These are phyloP conservation scores for Albugo candida DNA, from an alignment of 352 stramenopile genomes.

Conservation along the genomic window DNA sequence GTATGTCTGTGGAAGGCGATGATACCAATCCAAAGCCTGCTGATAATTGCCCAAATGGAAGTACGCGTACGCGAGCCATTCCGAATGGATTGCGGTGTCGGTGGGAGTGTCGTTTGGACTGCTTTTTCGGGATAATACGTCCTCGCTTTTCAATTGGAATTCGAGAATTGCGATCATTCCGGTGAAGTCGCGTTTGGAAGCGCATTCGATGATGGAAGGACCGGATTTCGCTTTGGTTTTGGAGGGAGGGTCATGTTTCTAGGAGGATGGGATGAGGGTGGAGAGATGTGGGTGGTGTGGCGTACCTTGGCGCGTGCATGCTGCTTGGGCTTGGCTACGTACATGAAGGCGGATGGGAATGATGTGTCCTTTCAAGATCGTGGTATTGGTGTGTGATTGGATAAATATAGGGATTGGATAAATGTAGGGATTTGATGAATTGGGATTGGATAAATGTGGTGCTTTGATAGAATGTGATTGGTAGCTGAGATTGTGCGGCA, in stretches of 20 bases:
- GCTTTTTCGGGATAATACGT: conserved; percentile 14
- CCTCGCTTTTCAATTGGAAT: conserved; percentile 84
- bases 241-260: too few species aligned
- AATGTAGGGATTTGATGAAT: too few species aligned
- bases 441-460: too few species aligned
- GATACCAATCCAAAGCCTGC: conserved; percentile 80
- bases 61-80: conserved; percentile 91
- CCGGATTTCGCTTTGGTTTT: conserved; percentile 56
- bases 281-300: too few species aligned
- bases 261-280: too few species aligned
- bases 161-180: conserved; percentile 87
- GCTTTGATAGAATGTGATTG: too few species aligned
- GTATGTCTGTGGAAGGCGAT: conserved; percentile 20
- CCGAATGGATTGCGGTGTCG: conserved; percentile 50
- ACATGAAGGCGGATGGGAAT: conserved; percentile 15
- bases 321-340: conserved; percentile 66
- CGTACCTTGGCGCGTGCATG: conserved; percentile 35
- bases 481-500: too few species aligned
- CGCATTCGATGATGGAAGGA: conserved; percentile 51
- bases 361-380: neutral
- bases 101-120: conserved; percentile 3
- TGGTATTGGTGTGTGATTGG: too few species aligned
- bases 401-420: too few species aligned
- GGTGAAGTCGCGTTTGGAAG: conserved; percentile 82
- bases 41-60: conserved; percentile 91